Percentiles rank a stretch among this genome's conserved stretches.
phyloP scores from a whole-genome alignment of 2,329 filamentous ascomycete species.

The Botrytis fabae region DNA sequence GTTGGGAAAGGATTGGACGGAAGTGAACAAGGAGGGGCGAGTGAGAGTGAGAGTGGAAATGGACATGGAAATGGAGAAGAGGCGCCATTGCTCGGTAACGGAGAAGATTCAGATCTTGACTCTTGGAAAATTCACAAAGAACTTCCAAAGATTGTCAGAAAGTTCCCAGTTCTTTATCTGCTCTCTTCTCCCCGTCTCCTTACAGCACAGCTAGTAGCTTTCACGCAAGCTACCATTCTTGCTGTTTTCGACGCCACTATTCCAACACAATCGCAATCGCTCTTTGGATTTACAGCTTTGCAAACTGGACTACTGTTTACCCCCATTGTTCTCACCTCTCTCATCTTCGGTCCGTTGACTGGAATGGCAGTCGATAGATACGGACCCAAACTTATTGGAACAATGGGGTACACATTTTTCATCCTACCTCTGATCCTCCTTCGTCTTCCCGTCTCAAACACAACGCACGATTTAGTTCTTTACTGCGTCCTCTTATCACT shows the following conservation, averaged over 20 bases:
- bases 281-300: constrained; percentile 44
- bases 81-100: neutral
- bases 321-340: constrained; percentile 43
- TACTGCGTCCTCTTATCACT: constrained; percentile 49
- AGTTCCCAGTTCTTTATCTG: constrained; percentile 50
- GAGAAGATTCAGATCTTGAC: neutral
- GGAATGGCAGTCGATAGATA: constrained; percentile 44
- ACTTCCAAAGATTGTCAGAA: constrained; percentile 39
- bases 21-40: constrained; percentile 28
- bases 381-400: constrained; percentile 41
- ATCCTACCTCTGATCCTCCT: constrained; percentile 42
- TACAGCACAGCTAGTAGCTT: constrained; percentile 45
- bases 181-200: constrained; percentile 45
- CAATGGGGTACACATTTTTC: constrained; percentile 38
- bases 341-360: constrained; percentile 41
- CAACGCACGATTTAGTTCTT: constrained; percentile 46
- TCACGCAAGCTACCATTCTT: constrained; percentile 47
- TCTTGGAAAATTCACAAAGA: constrained; percentile 6
- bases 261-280: constrained; percentile 42
- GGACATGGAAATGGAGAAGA: constrained; percentile 18
- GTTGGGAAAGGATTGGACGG: constrained; percentile 31
- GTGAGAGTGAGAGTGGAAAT: constrained; percentile 25
- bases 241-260: constrained; percentile 45
- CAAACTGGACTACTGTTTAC: constrained; percentile 44
- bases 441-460: constrained; percentile 46